Conservation (phyloP, 2,329 filamentous ascomycete genomes). For the Penicillium glabrum region DNA sequence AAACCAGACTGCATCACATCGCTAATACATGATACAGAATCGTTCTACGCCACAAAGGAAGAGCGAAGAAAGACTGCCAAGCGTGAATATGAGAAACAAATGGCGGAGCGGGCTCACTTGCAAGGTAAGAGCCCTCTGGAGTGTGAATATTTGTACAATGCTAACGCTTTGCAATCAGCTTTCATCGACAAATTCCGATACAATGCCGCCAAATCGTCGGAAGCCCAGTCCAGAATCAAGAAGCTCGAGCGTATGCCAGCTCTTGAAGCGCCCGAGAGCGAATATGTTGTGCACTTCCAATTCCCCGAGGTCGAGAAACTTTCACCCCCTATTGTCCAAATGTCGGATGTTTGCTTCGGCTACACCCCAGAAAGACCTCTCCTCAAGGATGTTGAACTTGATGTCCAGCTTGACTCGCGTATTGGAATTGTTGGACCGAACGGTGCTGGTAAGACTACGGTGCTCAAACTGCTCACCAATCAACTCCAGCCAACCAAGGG, state of each 20-base stretch:
- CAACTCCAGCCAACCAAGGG: conserved; percentile 75
- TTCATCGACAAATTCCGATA: conserved; percentile 99
- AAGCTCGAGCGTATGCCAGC: conserved; percentile 97
- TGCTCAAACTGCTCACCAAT: conserved; percentile 95
- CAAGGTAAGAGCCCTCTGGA: conserved; percentile 53
- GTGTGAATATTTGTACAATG: not conserved
- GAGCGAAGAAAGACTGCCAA: conserved; percentile 95
- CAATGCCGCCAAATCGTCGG: conserved; percentile 97
- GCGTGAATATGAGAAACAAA: conserved; percentile 98
- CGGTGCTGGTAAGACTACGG: conserved; percentile 96
- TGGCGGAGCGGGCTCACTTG: conserved; percentile 87
- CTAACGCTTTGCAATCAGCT: conserved; percentile 42
- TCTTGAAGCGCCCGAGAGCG: conserved; percentile 82
- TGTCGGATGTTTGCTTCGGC: conserved; percentile 88
- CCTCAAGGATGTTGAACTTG: conserved; percentile 83
- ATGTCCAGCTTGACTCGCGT: conserved; percentile 95
- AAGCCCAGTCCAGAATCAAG: conserved; percentile 98
- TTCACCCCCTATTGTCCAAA: conserved; percentile 95
- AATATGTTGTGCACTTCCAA: conserved; percentile 94
- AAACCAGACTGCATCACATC: not conserved
- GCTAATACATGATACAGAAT: conserved; percentile 53
- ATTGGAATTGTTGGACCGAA: conserved; percentile 99
- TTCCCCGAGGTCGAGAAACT: conserved; percentile 98
- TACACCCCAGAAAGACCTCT: conserved; percentile 79
- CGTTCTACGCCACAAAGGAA: conserved; percentile 96